These are phyloP conservation scores for Penicillium sp. DNA, from an alignment of 2,329 filamentous ascomycete genomes.

Conservation along the genomic window DNA sequence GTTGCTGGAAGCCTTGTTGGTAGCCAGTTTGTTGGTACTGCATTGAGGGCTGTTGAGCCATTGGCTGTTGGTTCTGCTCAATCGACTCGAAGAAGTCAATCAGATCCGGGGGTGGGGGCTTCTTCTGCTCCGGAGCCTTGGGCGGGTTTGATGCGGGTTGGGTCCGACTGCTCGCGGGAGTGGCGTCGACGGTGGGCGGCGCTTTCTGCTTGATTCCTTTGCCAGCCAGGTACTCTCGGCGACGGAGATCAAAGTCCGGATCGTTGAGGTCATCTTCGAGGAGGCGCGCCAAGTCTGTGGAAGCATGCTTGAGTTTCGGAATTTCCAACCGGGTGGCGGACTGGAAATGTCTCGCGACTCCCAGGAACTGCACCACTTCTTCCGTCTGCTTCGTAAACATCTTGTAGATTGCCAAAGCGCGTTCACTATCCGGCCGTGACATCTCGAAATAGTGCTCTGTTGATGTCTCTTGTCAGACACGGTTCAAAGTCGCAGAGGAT, in stretches of 20 bases:
- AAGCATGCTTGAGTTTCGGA: constrained; percentile 94
- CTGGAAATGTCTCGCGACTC: constrained; percentile 83
- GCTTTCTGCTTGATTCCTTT: constrained; percentile 67
- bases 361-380: constrained; percentile 84
- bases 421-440: constrained; percentile 89
- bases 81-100: constrained; percentile 96
- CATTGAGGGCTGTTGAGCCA: constrained; percentile 48
- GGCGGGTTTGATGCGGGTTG: constrained; percentile 24
- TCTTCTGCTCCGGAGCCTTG: constrained; percentile 34
- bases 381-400: constrained; percentile 90
- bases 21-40: constrained; percentile 39
- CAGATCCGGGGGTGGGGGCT: constrained; percentile 61
- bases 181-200: constrained; percentile 23
- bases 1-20: constrained; percentile 38
- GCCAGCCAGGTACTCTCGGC: constrained; percentile 86
- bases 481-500: neutral
- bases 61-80: constrained; percentile 78
- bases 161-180: constrained; percentile 27
- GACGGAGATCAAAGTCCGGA: constrained; percentile 89
- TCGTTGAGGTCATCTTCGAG: constrained; percentile 94
- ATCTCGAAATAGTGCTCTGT: constrained; percentile 96
- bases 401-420: constrained; percentile 88
- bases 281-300: constrained; percentile 82
- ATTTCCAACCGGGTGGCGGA: constrained; percentile 90
- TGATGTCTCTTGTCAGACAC: constrained; percentile 9